Conservation (phyloP, 2,329 filamentous ascomycete species). For the Fusarium fujikuroi region DNA sequence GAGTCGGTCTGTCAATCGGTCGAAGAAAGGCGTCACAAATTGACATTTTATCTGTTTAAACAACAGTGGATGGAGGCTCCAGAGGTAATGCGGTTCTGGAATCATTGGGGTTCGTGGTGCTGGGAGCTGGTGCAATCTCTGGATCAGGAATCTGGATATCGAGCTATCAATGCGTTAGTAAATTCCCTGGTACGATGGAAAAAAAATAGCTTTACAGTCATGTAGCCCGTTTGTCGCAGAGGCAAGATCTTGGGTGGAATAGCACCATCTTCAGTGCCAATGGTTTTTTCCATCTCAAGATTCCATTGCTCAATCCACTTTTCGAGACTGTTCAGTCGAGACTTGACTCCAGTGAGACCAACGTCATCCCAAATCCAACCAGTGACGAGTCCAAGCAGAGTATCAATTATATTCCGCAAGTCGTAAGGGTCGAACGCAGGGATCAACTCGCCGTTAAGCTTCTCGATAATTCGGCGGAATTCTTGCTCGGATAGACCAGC, state of each 20-base stretch:
- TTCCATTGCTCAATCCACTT: slow-evolving; percentile 91
- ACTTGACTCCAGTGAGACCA: slow-evolving; percentile 80
- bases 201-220: slow-evolving; percentile 70
- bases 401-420: slow-evolving; percentile 81
- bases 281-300: slow-evolving; percentile 68
- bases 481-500: slow-evolving; percentile 83
- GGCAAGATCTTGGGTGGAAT: slow-evolving; percentile 78
- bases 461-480: slow-evolving; percentile 84
- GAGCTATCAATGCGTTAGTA: slow-evolving; percentile 59
- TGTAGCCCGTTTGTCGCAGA: slow-evolving; percentile 84
- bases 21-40: slow-evolving; percentile 14
- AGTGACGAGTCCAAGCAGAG: slow-evolving; percentile 80
- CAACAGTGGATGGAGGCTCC: slow-evolving; percentile 45
- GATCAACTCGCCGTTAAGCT: slow-evolving; percentile 80
- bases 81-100: slow-evolving; percentile 50
- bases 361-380: slow-evolving; percentile 96
- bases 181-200: not conserved
- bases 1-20: slow-evolving; percentile 11
- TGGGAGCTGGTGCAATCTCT: slow-evolving; percentile 68
- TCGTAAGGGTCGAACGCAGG: slow-evolving; percentile 84
- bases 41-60: slow-evolving; percentile 21
- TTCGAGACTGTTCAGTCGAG: slow-evolving; percentile 76
- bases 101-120: slow-evolving; percentile 53
- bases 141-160: slow-evolving; percentile 86
- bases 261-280: slow-evolving; percentile 61